These are phyloP conservation scores for Aspergillus calidoustus DNA, from an alignment of 2,329 filamentous ascomycete species.

Conservation along the genomic window DNA sequence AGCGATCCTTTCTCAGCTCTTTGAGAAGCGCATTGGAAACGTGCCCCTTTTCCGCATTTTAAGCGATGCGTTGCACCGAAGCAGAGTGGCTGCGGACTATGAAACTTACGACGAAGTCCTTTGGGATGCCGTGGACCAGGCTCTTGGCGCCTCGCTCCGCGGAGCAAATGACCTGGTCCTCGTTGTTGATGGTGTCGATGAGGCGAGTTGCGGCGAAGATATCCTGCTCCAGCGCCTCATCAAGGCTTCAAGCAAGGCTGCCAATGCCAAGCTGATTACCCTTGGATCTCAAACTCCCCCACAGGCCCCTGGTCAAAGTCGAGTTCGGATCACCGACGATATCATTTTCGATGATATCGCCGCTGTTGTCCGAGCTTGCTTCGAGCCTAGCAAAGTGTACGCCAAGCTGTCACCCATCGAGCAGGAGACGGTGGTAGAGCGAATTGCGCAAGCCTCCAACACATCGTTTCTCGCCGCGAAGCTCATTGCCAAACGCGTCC, in stretches of 20 bases:
- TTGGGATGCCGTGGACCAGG: slow-evolving; percentile 39
- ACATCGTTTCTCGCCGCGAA: slow-evolving; percentile 49
- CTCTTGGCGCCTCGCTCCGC: slow-evolving; percentile 32
- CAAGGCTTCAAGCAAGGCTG: slow-evolving; percentile 26
- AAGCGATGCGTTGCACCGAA: slow-evolving; percentile 35
- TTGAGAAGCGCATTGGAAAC: slow-evolving; percentile 46
- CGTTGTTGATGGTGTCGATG: slow-evolving; percentile 46
- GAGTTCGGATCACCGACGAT: slow-evolving; percentile 35
- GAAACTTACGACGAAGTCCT: slow-evolving; percentile 42
- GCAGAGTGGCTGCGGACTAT: slow-evolving; percentile 27
- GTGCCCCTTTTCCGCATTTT: slow-evolving; percentile 43
- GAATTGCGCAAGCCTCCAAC: slow-evolving; percentile 38
- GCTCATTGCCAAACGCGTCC: slow-evolving; percentile 37
- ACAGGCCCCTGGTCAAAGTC: slow-evolving; percentile 16
- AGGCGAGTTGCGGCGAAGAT: slow-evolving; percentile 36
- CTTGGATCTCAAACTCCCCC: slow-evolving; percentile 33
- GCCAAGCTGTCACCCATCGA: slow-evolving; percentile 34
- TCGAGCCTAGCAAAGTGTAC: slow-evolving; percentile 33
- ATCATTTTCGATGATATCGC: slow-evolving; percentile 44
- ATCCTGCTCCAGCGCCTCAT: slow-evolving; percentile 35
- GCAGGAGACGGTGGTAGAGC: slow-evolving; percentile 39
- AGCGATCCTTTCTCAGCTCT: slow-evolving; percentile 42
- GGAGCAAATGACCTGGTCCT: slow-evolving; percentile 43
- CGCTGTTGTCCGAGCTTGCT: slow-evolving; percentile 36
- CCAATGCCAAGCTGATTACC: slow-evolving; percentile 36